phyloP scores from a whole-genome alignment of 2,329 filamentous ascomycete species.

The Fusarium liriodendri region DNA sequence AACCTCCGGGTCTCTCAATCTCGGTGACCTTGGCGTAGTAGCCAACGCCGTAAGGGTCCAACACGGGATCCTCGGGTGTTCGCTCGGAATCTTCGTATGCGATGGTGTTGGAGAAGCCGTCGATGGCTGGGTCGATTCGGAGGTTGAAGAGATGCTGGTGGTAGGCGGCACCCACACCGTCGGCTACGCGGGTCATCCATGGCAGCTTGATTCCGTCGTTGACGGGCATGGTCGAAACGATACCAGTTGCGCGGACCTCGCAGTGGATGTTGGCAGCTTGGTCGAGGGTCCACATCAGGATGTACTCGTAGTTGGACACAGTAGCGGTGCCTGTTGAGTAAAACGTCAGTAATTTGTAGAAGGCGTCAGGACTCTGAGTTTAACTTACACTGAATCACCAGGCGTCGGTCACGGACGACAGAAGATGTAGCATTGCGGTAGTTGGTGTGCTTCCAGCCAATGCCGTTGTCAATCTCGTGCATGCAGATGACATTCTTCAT shows the following conservation, averaged over 20 bases:
- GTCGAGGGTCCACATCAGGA: slow-evolving; percentile 21
- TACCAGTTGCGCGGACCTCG: slow-evolving; percentile 23
- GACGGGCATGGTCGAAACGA: slow-evolving; percentile 2
- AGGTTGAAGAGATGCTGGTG: slow-evolving; percentile 26
- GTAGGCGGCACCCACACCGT: slow-evolving; percentile 21
- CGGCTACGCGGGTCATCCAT: slow-evolving; percentile 18
- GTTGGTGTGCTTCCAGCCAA: slow-evolving; percentile 81
- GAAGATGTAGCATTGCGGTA: slow-evolving; percentile 63
- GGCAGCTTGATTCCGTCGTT: not conserved
- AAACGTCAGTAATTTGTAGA: too few species aligned
- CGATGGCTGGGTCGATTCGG: slow-evolving; percentile 21
- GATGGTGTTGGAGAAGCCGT: slow-evolving; percentile 24
- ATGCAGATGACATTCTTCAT: slow-evolving; percentile 75
- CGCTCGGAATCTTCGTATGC: slow-evolving; percentile 13
- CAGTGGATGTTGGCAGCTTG: slow-evolving; percentile 17
- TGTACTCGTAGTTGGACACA: slow-evolving; percentile 68
- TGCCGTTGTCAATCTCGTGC: slow-evolving; percentile 80
- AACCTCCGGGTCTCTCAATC: not conserved
- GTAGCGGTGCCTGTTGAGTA: not conserved
- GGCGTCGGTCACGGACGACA: not conserved
- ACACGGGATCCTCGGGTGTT: slow-evolving; percentile 3
- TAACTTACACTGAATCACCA: not conserved
- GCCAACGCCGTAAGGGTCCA: not conserved
- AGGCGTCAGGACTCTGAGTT: too few species aligned
- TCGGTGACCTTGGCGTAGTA: not conserved